A percentile compares a stretch with the other conserved stretches of the same genome.
Evolutionary conservation across 2,329 filamentous ascomycete genomes (phyloP).

Genomic region (Epichloe festucae): DNA sequence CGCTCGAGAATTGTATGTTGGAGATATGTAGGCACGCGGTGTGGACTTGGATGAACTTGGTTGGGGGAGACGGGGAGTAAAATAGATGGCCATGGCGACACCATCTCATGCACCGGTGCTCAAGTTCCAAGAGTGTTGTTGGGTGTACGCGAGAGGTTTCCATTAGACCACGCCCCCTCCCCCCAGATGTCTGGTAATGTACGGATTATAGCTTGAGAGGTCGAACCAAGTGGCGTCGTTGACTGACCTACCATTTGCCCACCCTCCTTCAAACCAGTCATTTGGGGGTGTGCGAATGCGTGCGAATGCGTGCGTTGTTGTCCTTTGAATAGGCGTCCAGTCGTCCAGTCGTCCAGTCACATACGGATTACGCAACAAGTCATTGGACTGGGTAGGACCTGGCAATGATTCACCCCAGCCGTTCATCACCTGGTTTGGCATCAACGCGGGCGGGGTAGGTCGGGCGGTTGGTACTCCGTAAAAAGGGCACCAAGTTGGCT

Average conservation of each 20-base stretch:
- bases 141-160: neutral
- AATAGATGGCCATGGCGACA: neutral
- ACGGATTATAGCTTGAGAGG: neutral
- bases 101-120: neutral
- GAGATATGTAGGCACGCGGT: neutral
- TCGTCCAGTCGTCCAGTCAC: no score
- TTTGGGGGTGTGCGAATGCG: neutral
- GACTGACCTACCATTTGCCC: slow-evolving; percentile 1
- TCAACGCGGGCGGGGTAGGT: no score
- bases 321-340: no score
- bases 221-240: neutral
- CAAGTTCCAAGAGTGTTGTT: neutral
- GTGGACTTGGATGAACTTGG: neutral
- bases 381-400: no score
- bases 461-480: no score
- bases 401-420: no score
- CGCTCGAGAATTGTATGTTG: neutral
- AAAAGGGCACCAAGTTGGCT: no score
- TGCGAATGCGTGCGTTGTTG: neutral
- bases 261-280: neutral
- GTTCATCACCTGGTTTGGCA: no score
- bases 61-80: neutral
- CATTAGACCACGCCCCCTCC: neutral
- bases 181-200: neutral
- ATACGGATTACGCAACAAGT: no score